A percentile compares a stretch with the other conserved stretches of the same genome.
Conservation (phyloP, 805 yeast species). For the Saccharomycopsis malanga region DNA sequence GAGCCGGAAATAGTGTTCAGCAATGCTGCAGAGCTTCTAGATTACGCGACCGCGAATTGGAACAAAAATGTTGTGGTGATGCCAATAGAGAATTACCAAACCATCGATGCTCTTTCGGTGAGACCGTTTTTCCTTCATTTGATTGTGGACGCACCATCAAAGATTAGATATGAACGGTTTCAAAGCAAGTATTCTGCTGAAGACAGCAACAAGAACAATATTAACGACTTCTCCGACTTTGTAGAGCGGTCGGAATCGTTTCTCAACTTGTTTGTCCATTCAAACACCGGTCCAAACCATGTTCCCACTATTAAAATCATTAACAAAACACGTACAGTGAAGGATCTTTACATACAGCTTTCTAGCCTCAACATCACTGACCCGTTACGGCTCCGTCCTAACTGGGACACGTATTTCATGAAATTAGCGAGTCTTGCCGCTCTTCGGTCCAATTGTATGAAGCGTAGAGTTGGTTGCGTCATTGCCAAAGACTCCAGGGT, state of each 20-base stretch:
- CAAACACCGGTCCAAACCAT: conserved; percentile 34
- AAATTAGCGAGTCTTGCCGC: conserved; percentile 89
- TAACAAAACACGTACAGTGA: conserved; percentile 38
- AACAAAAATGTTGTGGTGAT: conserved; percentile 50
- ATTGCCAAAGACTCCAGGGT: conserved; percentile 80
- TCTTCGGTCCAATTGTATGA: conserved; percentile 90
- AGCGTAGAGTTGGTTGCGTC: conserved; percentile 94
- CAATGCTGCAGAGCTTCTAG: conserved; percentile 40
- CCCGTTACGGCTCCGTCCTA: conserved; percentile 65
- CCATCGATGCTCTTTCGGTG: conserved; percentile 44
- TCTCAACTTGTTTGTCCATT: conserved; percentile 22
- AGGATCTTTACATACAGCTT: conserved; percentile 34
- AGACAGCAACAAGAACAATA: conserved; percentile 13
- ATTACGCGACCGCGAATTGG: conserved; percentile 64
- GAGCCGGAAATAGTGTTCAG: conserved; percentile 31
- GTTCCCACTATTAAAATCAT: conserved; percentile 52
- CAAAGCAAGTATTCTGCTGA: conserved; percentile 17
- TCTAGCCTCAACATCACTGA: conserved; percentile 41
- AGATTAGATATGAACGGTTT: conserved; percentile 32
- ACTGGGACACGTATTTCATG: conserved; percentile 98
- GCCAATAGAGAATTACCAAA: conserved; percentile 37
- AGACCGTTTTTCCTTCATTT: conserved; percentile 83
- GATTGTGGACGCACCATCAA: conserved; percentile 66
- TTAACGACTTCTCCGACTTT: conserved; percentile 30
- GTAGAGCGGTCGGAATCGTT: conserved; percentile 33